Base-by-base conservation (phyloP, 352 stramenopile species). In the Phytophthora pseudosyringae region DNA sequence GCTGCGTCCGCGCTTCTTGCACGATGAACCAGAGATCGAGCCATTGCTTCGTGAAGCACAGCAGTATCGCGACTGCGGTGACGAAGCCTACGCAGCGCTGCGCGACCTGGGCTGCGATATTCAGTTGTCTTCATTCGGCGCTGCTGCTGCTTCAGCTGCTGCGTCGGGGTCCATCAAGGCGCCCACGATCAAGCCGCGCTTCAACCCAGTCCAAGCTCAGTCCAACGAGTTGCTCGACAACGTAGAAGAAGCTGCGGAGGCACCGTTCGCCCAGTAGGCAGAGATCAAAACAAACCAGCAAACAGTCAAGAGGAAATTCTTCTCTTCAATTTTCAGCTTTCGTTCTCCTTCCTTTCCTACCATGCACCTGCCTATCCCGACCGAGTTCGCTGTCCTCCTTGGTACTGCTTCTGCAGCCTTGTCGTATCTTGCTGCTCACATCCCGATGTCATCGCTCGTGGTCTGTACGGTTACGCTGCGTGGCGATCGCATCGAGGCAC, bases 1-100 rank as follows among this genome's bases (percentile, higher is more conserved):
- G 39, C 44, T 94, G 18, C 84, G 83, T 11, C 59, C 62, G 7
- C 73, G 82, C 18, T 81, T 94, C 48, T 58, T 91, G 13, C 73
- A 90, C 18, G 81, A 94, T 36, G 80, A 94, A 38, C 62, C 59
- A 38, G 71, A 84, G 26, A 81, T 93, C 1, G 82, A 94, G 51
- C 56, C 70, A 28, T 16, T 93, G 53, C 71, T 94, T 47, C 78
- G 82, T 5, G 63, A 81, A n/a, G 82, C 81, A 1, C 81, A 91
- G 49, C 52, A 80, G 29, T 83, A 84, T 55, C 83, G 81, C 15
- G 81, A 73, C 12, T 94, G 86, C 49, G 83, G 84, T 15, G 84
- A 92, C 47, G 83, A 92, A 73, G 86, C 83, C 9, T 94, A 94
- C 48, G 86, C 81, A 38, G 86, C 86, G 11, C 57, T 94, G 46